These are phyloP conservation scores for Chrysochromulina tobinii DNA, from an alignment of 78 protist species.

Conservation along the genomic window DNA sequence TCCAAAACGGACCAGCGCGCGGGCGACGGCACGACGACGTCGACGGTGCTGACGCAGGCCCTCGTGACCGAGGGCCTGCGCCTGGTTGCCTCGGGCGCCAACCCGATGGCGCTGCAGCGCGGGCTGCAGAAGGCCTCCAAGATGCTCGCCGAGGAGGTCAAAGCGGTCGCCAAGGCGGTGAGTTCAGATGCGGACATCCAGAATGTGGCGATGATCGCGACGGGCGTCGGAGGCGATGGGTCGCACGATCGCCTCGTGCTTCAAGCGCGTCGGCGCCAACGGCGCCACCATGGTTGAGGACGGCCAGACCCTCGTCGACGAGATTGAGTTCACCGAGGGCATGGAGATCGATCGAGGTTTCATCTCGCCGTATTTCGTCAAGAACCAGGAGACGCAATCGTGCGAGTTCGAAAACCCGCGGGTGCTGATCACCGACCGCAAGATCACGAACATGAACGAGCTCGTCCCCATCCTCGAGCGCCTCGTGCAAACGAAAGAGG, in stretches of 20 bases:
- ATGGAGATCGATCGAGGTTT: conserved; percentile 41
- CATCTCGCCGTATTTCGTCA: conserved; percentile 22
- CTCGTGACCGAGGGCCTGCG: conserved; percentile 17
- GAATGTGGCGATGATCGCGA: not conserved
- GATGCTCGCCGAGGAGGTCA: not conserved
- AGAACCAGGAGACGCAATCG: not conserved
- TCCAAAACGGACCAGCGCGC: conserved; percentile 4
- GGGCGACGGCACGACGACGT: conserved; percentile 29
- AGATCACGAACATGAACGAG: conserved; percentile 3
- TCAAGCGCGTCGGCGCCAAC: conserved; percentile 4
- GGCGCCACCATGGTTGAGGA: conserved; percentile 17
- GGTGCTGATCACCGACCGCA: conserved; percentile 23
- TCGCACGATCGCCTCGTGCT: not conserved
- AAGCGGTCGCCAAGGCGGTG: not conserved
- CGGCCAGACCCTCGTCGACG: conserved; percentile 9
- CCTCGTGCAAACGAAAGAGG: not conserved
- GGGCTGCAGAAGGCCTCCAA: not conserved
- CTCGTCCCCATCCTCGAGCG: conserved; percentile 25
- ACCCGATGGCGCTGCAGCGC: conserved; percentile 23
- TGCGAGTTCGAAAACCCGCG: conserved; percentile 8
- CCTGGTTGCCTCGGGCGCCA: conserved; percentile 24
- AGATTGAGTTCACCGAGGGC: conserved; percentile 34
- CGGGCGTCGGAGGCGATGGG: conserved; percentile 2
- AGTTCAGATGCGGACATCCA: not conserved
- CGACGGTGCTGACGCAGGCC: conserved; percentile 23